Evolutionary conservation across 257 asterid genomes (phyloP).

Genomic region (Parsonsia alboflavescens): DNA sequence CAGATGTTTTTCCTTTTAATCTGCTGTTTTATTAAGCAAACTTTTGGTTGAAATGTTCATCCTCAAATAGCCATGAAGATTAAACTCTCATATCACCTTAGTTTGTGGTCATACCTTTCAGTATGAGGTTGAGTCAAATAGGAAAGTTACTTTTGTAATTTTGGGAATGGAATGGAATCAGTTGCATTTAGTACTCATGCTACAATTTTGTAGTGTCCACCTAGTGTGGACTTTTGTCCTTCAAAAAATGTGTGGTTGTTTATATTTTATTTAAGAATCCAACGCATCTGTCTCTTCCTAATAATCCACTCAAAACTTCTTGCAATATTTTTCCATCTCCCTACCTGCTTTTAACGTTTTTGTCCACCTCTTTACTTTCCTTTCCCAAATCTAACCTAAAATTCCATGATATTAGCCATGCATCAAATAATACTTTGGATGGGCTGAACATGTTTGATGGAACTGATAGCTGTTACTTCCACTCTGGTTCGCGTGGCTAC

Average conservation of each 20-base stretch:
- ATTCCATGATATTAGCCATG: conserved; percentile 53
- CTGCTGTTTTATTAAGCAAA: background rate
- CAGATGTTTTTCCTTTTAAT: background rate
- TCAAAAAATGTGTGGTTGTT: background rate
- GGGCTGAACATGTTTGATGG: conserved; percentile 99
- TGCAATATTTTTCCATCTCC: background rate
- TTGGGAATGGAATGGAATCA: background rate
- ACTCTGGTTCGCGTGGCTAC: conserved; percentile 89
- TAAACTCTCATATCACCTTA: background rate
- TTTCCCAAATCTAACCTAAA: conserved; percentile 19
- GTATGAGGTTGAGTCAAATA: background rate
- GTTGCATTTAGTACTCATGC: background rate
- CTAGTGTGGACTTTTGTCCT: background rate
- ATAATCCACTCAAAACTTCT: no score
- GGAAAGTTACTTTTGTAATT: background rate
- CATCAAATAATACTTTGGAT: conserved; percentile 98
- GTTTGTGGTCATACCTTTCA: background rate
- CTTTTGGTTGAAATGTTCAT: background rate
- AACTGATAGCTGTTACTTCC: conserved; percentile 92
- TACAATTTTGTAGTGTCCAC: background rate
- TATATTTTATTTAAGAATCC: background rate
- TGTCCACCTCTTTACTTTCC: background rate
- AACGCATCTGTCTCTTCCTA: no score
- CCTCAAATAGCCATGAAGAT: background rate
- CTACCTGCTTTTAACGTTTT: background rate